Conservation (phyloP, 1,284 basidiomycete species). For the Leucoagaricus sp. region DNA sequence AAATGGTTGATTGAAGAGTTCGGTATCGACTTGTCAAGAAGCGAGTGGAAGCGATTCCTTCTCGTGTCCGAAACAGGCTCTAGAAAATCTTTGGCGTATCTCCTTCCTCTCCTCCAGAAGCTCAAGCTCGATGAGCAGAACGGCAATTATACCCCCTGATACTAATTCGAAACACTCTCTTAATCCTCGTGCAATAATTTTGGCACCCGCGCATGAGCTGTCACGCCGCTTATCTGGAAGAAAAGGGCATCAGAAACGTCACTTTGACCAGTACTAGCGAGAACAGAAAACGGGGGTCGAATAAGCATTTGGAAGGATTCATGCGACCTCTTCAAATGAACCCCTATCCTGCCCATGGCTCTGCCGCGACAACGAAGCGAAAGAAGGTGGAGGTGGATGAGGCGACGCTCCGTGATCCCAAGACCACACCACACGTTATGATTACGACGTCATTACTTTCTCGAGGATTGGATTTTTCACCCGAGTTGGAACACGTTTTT, state of each 20-base stretch:
- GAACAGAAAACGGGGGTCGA: slow-evolving; percentile 62
- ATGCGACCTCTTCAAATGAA: slow-evolving; percentile 37
- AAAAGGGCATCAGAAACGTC: slow-evolving; percentile 66
- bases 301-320: slow-evolving; percentile 76
- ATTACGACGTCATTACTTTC: slow-evolving; percentile 90
- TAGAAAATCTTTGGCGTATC: slow-evolving; percentile 89
- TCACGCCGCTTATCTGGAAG: slow-evolving; percentile 64
- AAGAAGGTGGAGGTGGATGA: not conserved
- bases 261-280: slow-evolving; percentile 53
- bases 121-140: slow-evolving; percentile 62
- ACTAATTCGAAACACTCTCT: slow-evolving; percentile 29
- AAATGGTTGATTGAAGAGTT: slow-evolving; percentile 41
- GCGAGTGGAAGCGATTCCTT: slow-evolving; percentile 56
- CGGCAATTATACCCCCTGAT: slow-evolving; percentile 14
- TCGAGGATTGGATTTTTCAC: slow-evolving; percentile 87
- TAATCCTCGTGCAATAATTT: slow-evolving; percentile 75
- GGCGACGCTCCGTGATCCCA: slow-evolving; percentile 16
- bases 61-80: slow-evolving; percentile 88
- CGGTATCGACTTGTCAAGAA: not conserved
- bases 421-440: slow-evolving; percentile 62
- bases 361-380: not conserved
- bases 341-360: not conserved
- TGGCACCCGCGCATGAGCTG: slow-evolving; percentile 88
- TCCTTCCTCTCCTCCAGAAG: slow-evolving; percentile 78
- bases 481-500: slow-evolving; percentile 76